Percentiles rank a stretch among this genome's conserved stretches.
Conservation (phyloP, 1,284 basidiomycete species). For the Ceratobasidium sp. region DNA sequence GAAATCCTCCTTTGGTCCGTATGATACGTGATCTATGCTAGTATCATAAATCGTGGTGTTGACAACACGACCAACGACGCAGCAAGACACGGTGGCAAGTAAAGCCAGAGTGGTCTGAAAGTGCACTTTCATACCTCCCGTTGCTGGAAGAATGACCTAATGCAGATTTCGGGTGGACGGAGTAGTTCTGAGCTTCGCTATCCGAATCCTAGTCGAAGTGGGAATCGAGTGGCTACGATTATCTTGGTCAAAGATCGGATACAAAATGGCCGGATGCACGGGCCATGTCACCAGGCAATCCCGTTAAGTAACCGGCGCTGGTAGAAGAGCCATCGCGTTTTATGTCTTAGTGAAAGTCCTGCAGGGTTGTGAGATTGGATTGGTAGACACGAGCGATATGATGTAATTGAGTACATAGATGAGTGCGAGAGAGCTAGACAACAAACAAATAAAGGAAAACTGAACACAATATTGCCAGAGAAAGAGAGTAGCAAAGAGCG, state of each 20-base stretch:
- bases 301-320: too few species aligned
- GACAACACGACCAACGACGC: not conserved
- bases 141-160: too few species aligned
- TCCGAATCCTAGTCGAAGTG: too few species aligned
- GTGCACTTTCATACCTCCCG: too few species aligned
- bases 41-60: conserved; percentile 19
- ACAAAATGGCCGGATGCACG: too few species aligned
- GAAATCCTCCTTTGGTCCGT: conserved; percentile 2
- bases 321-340: not conserved
- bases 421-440: conserved; percentile 28
- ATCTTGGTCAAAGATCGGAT: too few species aligned
- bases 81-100: too few species aligned
- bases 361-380: conserved; percentile 13
- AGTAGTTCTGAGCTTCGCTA: too few species aligned
- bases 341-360: not conserved
- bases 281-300: too few species aligned
- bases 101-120: too few species aligned
- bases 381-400: conserved; percentile 17
- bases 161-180: too few species aligned
- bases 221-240: too few species aligned
- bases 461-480: conserved; percentile 7
- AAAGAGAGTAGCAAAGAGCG: not conserved
- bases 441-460: conserved; percentile 25
- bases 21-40: not conserved
- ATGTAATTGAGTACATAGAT: conserved; percentile 37